Conservation (phyloP, 2,329 filamentous ascomycete species). For the Tolypocladium nubicola region DNA sequence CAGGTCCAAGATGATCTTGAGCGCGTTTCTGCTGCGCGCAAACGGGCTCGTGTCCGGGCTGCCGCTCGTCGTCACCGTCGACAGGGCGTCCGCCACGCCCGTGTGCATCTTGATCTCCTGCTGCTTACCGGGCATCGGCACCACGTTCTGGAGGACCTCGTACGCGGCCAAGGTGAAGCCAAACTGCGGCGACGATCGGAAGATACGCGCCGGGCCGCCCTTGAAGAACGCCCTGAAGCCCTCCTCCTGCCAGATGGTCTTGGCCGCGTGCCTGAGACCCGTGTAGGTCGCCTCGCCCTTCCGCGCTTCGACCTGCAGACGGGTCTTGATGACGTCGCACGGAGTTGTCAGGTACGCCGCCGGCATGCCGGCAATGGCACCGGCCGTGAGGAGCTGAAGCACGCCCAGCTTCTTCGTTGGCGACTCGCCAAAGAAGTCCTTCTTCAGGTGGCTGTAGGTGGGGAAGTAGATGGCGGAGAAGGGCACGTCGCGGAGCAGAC, state of each 20-base stretch:
- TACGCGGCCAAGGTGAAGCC: slow-evolving; percentile 95
- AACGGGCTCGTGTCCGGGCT: slow-evolving; percentile 36
- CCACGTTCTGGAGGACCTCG: slow-evolving; percentile 71
- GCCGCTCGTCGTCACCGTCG: slow-evolving; percentile 22
- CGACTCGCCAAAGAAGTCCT: slow-evolving; percentile 85
- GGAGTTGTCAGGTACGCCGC: slow-evolving; percentile 93
- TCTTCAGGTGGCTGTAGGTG: slow-evolving; percentile 88
- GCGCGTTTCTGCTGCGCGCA: slow-evolving; percentile 67
- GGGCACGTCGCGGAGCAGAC: slow-evolving; percentile 87
- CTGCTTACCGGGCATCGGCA: slow-evolving; percentile 61
- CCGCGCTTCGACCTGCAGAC: slow-evolving; percentile 90
- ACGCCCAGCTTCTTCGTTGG: slow-evolving; percentile 80
- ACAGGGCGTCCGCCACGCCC: slow-evolving; percentile 52
- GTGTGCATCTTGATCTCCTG: slow-evolving; percentile 40
- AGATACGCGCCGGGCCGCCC: slow-evolving; percentile 87
- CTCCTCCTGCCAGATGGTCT: slow-evolving; percentile 78
- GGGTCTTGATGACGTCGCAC: slow-evolving; percentile 98
- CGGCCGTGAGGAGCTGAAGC: slow-evolving; percentile 81
- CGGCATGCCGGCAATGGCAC: slow-evolving; percentile 88
- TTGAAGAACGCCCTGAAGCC: slow-evolving; percentile 98
- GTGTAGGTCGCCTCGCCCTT: slow-evolving; percentile 90
- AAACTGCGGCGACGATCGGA: slow-evolving; percentile 93
- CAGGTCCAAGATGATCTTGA: slow-evolving; percentile 91
- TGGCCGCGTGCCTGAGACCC: slow-evolving; percentile 74
- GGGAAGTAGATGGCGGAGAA: slow-evolving; percentile 99